Conservation (phyloP, 805 yeast species). For the Candida broadrunensis region DNA sequence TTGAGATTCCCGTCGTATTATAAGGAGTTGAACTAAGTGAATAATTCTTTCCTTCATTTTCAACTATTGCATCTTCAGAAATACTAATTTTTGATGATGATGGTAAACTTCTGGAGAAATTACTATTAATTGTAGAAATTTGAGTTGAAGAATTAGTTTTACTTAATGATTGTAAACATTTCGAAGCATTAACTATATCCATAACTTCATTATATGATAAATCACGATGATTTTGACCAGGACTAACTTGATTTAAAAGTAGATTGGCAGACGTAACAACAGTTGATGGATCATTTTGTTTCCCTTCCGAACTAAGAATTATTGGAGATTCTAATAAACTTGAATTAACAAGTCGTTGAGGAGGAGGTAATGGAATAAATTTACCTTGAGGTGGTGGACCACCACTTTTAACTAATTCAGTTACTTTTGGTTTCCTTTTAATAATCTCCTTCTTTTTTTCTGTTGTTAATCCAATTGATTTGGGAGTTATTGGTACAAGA, state of each 20-base stretch:
- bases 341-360: not conserved
- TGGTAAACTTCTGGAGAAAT: not conserved
- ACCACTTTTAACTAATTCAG: not conserved
- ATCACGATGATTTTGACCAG: not conserved
- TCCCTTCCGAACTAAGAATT: not conserved
- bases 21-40: conserved; percentile 2
- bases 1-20: conserved; percentile 20
- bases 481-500: not conserved
- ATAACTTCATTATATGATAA: conserved; percentile 17
- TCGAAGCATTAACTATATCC: conserved; percentile 35
- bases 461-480: not conserved
- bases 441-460: not conserved
- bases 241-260: not conserved
- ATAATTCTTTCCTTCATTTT: conserved; percentile 5
- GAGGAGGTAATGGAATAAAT: not conserved
- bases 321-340: not conserved
- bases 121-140: not conserved
- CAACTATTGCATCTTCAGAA: not conserved
- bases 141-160: not conserved
- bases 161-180: conserved; percentile 28
- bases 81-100: not conserved
- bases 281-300: not conserved
- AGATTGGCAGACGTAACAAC: not conserved
- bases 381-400: not conserved
- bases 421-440: not conserved